Evolutionary conservation across 2,329 filamentous ascomycete species (phyloP), one percentile per base, ranked within the genome.

Genomic region (Colletotrichum eremochloae): DNA sequence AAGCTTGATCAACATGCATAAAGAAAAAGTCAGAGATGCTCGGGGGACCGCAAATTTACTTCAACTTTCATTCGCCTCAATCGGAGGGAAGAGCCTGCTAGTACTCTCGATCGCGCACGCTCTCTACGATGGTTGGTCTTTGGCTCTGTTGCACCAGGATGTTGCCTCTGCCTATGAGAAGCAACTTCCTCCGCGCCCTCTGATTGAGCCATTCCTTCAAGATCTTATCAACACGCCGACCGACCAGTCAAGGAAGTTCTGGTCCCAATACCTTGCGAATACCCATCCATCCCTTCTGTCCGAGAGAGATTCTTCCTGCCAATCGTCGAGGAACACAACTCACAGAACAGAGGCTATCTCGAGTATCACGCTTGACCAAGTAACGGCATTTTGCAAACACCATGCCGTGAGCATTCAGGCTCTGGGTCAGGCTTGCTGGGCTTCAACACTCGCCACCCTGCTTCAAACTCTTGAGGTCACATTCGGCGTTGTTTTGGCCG

Each of bases 91-190:
- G 46, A 80, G 71, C 4, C 89, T 86, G 67, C 74, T 91, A 1
- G 77, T 91, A 5, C 79, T 98, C 1, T 95, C 94, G 0, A 90
- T 97, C 50, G 88, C 95, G 0, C 95, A 98, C 81, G 94, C 95
- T 1, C 85, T 97, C 29, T 98, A 98, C 75, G 95, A 98, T 78
- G 95, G 95, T 0, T 95, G 92, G 89, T 97, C 95, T 3, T 86
- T 98, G 15, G 85, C 86, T 4, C 82, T 97, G 20, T 81, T 98
- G 1, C 94, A 96, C 76, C 84, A 87, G 55, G 91, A 96, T 76
- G 87, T 97, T 0, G 81, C 86, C 20, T 84, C 81, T n/a, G 90
- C 91, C 1, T 97, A 97, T 74, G 60, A 83, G 5, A 83, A 84
- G 5, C 74, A 79, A 0, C 79, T 83, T 14, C 74, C 76, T 3